Percentiles rank a stretch among this genome's conserved stretches.
Conservation (phyloP, 441 rosid genomes). For the Erodium trifolium region DNA sequence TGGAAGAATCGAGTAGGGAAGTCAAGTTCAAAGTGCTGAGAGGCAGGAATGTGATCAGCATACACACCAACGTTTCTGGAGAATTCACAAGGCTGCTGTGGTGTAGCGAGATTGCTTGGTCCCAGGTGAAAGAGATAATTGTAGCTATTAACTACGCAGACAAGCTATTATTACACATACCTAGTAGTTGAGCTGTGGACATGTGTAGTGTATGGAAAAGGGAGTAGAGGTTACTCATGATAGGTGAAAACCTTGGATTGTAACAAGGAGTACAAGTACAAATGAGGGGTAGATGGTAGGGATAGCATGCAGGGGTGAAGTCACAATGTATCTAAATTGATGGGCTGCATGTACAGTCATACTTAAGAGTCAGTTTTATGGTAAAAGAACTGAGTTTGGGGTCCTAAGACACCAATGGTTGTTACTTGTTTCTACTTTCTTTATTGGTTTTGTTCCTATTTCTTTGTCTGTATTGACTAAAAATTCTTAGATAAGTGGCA, state of each 20-base stretch:
- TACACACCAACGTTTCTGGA: not conserved
- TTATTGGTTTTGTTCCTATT: not conserved
- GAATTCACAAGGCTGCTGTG: conserved; percentile 15
- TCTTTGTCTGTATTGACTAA: not conserved
- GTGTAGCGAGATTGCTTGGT: not conserved
- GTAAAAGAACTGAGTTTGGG: conserved; percentile 18
- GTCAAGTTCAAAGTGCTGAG: conserved; percentile 35
- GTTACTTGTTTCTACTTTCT: not conserved
- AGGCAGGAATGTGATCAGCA: conserved; percentile 21
- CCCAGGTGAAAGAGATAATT: conserved; percentile 10
- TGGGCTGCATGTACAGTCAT: conserved; percentile 32
- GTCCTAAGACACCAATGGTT: conserved; percentile 13
- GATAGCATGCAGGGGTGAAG: conserved; percentile 6
- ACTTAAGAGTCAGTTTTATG: conserved; percentile 23
- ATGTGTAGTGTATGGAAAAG: conserved; percentile 24
- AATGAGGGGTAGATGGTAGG: conserved; percentile 19
- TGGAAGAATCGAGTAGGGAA: conserved; percentile 74
- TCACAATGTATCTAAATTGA: conserved; percentile 8
- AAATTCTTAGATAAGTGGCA: not conserved
- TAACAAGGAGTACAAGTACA: conserved; percentile 14
- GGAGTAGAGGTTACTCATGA: conserved; percentile 21
- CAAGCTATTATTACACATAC: conserved; percentile 27
- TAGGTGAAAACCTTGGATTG: conserved; percentile 1
- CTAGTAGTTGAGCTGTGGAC: conserved; percentile 11
- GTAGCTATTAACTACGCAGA: conserved; percentile 25